Base-by-base conservation (phyloP, 129 eudicot genomes). In the Artemisia argyi region DNA sequence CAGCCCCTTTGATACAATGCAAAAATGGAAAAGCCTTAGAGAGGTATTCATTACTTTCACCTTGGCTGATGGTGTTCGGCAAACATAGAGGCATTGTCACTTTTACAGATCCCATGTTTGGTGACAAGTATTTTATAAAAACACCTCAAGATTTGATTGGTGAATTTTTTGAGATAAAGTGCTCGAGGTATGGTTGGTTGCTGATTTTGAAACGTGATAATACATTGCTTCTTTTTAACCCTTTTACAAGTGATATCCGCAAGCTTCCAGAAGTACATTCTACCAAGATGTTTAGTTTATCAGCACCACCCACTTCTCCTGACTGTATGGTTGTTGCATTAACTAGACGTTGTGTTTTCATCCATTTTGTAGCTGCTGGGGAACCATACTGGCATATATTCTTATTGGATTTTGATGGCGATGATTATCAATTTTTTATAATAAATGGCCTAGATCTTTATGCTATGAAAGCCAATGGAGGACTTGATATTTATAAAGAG, bases 171-270 rank as follows among this genome's bases (percentile, higher is more conserved):
- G 0, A 47, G 24, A 75, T 53, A 15, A 20, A 32, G 2, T 59
- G 32, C 63, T 68, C 75, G 52, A 68, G 63, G 51, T 42, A 24
- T 30, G 81, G 75, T 50, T 68, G 81, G 81, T 59, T 69, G 56
- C 7, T 76, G 9, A 4, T 52, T 15, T 15, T 13, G n/a, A 16
- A 1, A 52, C 9, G 2, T 52, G 57, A 52, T 15, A 52, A 7
- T 15, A 16, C n/a, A 11, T 15, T 13, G 57, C 9, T 76, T 2
- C 18, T 57, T 63, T 69, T 52, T 52, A 52, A 52, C 57, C 57
- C 57, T 52, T 52, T 52, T 16, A 52, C 57, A 52, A 52, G 57
- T 28, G 50, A 48, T 8, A 56, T 56, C 61, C 61, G 61, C 20
- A 17, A 0, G 61, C 61, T 56, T 56, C 61, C 61, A 56, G 1